Evolutionary conservation across 768 basidiomycete genomes (phyloP).

Genomic region (Mrakia hoshinonis): DNA sequence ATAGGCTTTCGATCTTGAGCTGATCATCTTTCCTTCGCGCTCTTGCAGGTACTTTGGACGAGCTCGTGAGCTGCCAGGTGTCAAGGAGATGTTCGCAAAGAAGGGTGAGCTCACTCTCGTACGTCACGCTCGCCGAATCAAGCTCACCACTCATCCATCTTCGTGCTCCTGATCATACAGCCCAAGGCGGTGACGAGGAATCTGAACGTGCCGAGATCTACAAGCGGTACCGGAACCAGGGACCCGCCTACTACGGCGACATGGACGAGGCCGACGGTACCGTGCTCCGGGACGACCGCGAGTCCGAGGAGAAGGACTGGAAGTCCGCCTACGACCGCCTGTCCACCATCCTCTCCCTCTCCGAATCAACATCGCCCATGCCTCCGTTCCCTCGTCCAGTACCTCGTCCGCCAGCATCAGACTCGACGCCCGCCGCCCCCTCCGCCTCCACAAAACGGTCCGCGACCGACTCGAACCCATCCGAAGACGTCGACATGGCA

Average conservation of each 20-base stretch:
- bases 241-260: slow-evolving; percentile 84
- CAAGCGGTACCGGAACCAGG: slow-evolving; percentile 80
- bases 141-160: not conserved
- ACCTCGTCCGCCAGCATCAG: not conserved
- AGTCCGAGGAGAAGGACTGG: slow-evolving; percentile 40
- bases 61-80: slow-evolving; percentile 89
- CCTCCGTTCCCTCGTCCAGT: not conserved
- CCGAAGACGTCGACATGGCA: not conserved
- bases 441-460: slow-evolving; percentile 12
- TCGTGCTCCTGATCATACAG: slow-evolving; percentile 29
- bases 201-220: slow-evolving; percentile 64
- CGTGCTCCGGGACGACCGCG: slow-evolving; percentile 62
- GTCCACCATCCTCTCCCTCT: slow-evolving; percentile 9
- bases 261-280: slow-evolving; percentile 63
- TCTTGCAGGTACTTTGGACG: slow-evolving; percentile 80
- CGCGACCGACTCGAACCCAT: not conserved
- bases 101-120: slow-evolving; percentile 50
- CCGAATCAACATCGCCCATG: not conserved
- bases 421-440: not conserved
- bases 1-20: not conserved
- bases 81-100: slow-evolving; percentile 85
- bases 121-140: not conserved
- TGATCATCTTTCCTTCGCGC: not conserved
- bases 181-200: slow-evolving; percentile 72
- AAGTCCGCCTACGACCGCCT: slow-evolving; percentile 20